Percentiles rank a stretch among this genome's conserved stretches.
Evolutionary conservation across 345 rosid genomes (phyloP).

Genomic region (Chamaenerion angustifolium): DNA sequence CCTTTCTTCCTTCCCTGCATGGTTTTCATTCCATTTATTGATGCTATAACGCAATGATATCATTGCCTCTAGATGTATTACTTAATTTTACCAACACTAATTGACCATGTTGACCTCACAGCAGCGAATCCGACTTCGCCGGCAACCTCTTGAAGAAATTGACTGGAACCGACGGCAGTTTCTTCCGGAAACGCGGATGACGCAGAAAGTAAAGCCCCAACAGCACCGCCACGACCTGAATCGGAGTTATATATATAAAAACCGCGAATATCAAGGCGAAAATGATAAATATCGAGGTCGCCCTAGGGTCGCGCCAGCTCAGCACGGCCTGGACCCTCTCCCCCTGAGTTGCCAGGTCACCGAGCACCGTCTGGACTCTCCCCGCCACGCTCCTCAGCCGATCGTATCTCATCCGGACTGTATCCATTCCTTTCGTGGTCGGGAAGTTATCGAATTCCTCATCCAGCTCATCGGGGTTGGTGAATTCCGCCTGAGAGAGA

Average conservation of each 20-base stretch:
- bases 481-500: constrained; percentile 24
- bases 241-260: constrained; percentile 29
- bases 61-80: no score
- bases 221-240: constrained; percentile 24
- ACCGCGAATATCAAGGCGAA: constrained; percentile 28
- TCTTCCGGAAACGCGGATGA: constrained; percentile 33
- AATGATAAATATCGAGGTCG: constrained; percentile 23
- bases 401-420: constrained; percentile 31
- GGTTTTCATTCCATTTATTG: no score
- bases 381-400: constrained; percentile 35
- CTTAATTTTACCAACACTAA: no score
- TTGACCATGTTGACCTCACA: no score
- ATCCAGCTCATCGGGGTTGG: constrained; percentile 29
- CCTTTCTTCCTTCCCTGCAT: no score
- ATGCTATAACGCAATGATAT: no score
- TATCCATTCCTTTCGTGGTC: constrained; percentile 15
- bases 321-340: constrained; percentile 29
- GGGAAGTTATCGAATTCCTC: constrained; percentile 40
- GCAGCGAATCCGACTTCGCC: constrained; percentile 27
- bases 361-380: constrained; percentile 34
- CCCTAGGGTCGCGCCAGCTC: constrained; percentile 40
- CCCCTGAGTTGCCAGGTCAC: constrained; percentile 40
- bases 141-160: constrained; percentile 43
- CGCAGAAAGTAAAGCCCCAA: constrained; percentile 25
- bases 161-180: constrained; percentile 30